Evolutionary conservation across 2,329 filamentous ascomycete genomes (phyloP).

Genomic region (Colletotrichum incanum): DNA sequence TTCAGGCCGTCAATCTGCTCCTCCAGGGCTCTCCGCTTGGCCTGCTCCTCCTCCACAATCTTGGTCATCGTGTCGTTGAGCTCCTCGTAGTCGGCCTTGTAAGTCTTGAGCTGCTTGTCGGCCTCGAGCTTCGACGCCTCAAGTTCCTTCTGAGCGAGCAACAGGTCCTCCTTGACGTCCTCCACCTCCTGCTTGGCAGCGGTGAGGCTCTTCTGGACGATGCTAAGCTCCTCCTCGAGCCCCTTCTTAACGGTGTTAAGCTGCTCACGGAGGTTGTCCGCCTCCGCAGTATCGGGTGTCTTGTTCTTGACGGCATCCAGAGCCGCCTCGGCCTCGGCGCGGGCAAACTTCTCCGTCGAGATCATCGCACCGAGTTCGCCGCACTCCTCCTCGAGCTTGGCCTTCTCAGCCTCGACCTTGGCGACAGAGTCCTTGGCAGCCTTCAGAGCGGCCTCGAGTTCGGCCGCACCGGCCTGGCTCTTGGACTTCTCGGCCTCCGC

Average conservation of each 20-base stretch:
- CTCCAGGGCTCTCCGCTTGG: slow-evolving; percentile 67
- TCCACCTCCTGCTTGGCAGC: slow-evolving; percentile 54
- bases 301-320: slow-evolving; percentile 71
- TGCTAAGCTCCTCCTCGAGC: slow-evolving; percentile 61
- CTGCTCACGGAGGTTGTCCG: slow-evolving; percentile 67
- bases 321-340: slow-evolving; percentile 72
- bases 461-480: slow-evolving; percentile 63
- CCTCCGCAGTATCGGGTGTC: slow-evolving; percentile 68
- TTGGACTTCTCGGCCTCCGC: slow-evolving; percentile 58
- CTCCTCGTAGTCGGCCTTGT: slow-evolving; percentile 73
- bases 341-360: slow-evolving; percentile 73
- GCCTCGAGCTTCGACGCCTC: slow-evolving; percentile 67
- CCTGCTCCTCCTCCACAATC: slow-evolving; percentile 72
- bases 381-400: slow-evolving; percentile 63
- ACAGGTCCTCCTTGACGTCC: slow-evolving; percentile 59
- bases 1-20: slow-evolving; percentile 64
- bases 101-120: slow-evolving; percentile 68
- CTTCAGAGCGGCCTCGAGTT: slow-evolving; percentile 59
- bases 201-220: slow-evolving; percentile 52
- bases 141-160: slow-evolving; percentile 67
- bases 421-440: slow-evolving; percentile 52
- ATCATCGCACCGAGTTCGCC: slow-evolving; percentile 68
- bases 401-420: slow-evolving; percentile 55
- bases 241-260: slow-evolving; percentile 64
- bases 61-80: slow-evolving; percentile 75